Conservation (phyloP, 352 stramenopile species). For the Globisporangium uncinulatum region DNA sequence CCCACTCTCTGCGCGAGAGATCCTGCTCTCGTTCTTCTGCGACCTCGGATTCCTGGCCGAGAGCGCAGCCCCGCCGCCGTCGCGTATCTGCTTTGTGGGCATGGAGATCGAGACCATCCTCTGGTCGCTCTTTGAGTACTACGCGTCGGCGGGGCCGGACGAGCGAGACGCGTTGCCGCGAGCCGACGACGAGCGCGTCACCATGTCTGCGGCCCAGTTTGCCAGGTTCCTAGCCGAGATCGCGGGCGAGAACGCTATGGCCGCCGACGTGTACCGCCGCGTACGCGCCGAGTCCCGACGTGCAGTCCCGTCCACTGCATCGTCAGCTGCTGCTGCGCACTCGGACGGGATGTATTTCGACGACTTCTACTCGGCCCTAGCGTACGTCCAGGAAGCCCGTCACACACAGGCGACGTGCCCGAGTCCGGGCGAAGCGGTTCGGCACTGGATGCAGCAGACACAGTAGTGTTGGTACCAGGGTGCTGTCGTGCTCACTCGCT, state of each 20-base stretch:
- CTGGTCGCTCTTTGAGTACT: conserved; percentile 82
- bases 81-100: conserved; percentile 55
- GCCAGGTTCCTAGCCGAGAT: conserved; percentile 69
- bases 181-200: conserved; percentile 28
- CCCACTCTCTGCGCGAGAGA: conserved; percentile 51
- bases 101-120: conserved; percentile 63
- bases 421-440: conserved; percentile 50
- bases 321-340: neutral
- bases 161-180: conserved; percentile 1
- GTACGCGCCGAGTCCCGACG: conserved; percentile 31
- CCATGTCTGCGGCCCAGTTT: conserved; percentile 47
- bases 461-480: conserved; percentile 22
- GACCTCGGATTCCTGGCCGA: conserved; percentile 48
- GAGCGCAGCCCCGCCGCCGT: conserved; percentile 29
- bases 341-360: conserved; percentile 41
- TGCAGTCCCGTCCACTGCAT: neutral
- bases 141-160: conserved; percentile 20
- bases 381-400: conserved; percentile 43
- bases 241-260: conserved; percentile 23
- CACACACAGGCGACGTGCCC: conserved; percentile 25
- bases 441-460: conserved; percentile 71
- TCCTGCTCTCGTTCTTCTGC: conserved; percentile 62
- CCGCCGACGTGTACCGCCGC: conserved; percentile 37
- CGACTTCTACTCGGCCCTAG: conserved; percentile 69
- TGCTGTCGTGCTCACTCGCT: neutral